Base-by-base conservation (phyloP, 805 yeast species). In the Hermanozyma aechmeae region DNA sequence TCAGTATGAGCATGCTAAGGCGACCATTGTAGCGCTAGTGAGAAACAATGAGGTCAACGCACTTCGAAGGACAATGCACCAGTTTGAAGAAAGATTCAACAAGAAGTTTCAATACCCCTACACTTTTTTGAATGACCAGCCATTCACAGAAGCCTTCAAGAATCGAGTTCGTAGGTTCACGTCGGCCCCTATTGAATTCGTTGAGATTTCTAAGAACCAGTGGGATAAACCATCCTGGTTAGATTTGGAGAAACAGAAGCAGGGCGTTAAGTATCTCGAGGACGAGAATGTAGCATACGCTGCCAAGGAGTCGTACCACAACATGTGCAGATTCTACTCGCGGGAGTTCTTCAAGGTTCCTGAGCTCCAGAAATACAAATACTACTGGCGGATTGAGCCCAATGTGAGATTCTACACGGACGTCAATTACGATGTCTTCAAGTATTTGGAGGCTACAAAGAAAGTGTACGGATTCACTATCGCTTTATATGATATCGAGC, bases 341-440 rank as follows among this genome's bases (percentile, higher is more conserved):
- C 73, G 72, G 9, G 56, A 55, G 33, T 79, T 82, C 44, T 79
- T 67, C 47, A 65, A 78, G 28, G 71, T 79, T 37, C 81, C 81
- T 9, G 65, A 71, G 32, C 49, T 83, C 46, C 57, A 64, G 34
- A 61, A 80, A 34, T 78, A 66, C 54, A 68, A 63, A 41, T 83
- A 77, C 54, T 79, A 79, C 46, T 83, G 93, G 95, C 61, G 95
- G 37, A 61, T 83, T 27, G 94, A 83, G 52, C 94, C 94, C 6
- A 58, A 58, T 20, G 82, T 84, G 1, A 61, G 66, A 16, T 81
- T 77, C 46, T 79, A 61, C 46, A 75, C 84, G 44, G 72, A 76
- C 30, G 54, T 83, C 24, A 71, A 80, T 31, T 83, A 84, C 46
- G 94, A 84, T 42, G 76, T 81, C 8, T 81, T 81, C 61, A 75